A percentile compares a stretch with the other conserved stretches of the same genome.
Evolutionary conservation across 768 basidiomycete species (phyloP).

Genomic region (Pisolithus orientalis): DNA sequence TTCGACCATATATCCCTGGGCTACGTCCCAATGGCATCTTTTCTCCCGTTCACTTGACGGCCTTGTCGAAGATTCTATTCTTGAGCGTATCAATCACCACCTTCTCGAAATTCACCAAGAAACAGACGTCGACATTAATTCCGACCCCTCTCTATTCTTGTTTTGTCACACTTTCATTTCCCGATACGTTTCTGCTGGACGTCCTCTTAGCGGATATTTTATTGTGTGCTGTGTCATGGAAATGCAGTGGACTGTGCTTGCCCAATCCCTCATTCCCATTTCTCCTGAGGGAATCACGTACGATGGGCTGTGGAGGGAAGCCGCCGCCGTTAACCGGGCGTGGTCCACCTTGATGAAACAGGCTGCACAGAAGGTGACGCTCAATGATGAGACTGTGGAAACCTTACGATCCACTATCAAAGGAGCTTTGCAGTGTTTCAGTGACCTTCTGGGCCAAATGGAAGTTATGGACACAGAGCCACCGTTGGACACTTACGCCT

Average conservation of each 20-base stretch:
- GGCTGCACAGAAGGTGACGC: conserved; percentile 33
- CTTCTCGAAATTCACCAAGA: conserved; percentile 55
- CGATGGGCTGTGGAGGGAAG: conserved; percentile 44
- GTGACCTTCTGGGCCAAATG: conserved; percentile 70
- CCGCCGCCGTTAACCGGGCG: conserved; percentile 78
- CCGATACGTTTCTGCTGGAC: conserved; percentile 67
- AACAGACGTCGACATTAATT: conserved; percentile 37
- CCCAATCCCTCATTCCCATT: conserved; percentile 52
- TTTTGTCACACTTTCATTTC: conserved; percentile 67
- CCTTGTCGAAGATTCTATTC: conserved; percentile 58
- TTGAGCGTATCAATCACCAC: conserved; percentile 70
- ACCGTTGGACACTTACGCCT: conserved; percentile 79
- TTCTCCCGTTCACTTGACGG: conserved; percentile 47
- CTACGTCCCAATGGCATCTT: conserved; percentile 53
- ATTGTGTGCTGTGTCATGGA: conserved; percentile 86
- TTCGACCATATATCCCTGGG: conserved; percentile 74
- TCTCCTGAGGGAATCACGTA: conserved; percentile 21
- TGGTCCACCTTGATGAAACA: conserved; percentile 66
- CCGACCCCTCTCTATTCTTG: conserved; percentile 36
- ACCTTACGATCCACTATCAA: conserved; percentile 44
- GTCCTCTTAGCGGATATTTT: conserved; percentile 83
- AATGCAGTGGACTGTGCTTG: conserved; percentile 78
- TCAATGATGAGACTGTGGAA: conserved; percentile 30
- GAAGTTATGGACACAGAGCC: conserved; percentile 80
- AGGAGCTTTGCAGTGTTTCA: conserved; percentile 70